phyloP scores from a whole-genome alignment of 306 rosid genomes.

The Vigna mungo region DNA sequence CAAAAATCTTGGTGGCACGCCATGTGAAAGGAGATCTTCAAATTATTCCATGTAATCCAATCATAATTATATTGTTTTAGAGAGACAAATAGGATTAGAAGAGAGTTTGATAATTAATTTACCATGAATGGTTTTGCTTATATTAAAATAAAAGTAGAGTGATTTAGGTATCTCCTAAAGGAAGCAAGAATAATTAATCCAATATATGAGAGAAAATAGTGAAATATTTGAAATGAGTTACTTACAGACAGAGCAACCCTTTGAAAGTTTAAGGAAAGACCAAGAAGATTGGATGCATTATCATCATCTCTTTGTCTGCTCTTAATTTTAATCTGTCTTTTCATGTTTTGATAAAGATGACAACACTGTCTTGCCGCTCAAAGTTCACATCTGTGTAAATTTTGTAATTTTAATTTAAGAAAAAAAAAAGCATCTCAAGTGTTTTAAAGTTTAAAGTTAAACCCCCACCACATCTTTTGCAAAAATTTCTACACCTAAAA shows the following conservation, averaged over 20 bases:
- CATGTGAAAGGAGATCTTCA: constrained; percentile 6
- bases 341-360: background rate
- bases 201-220: too few species aligned
- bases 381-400: background rate
- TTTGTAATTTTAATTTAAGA: background rate
- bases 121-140: too few species aligned
- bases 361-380: background rate
- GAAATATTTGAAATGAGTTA: background rate
- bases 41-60: background rate
- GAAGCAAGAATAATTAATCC: too few species aligned
- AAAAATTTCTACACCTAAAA: background rate
- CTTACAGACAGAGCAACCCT: background rate
- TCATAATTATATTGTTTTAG: background rate
- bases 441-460: constrained; percentile 6
- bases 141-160: too few species aligned
- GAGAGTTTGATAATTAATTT: too few species aligned
- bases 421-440: background rate
- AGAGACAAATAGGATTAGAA: too few species aligned
- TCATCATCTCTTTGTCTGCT: constrained; percentile 5
- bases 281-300: background rate
- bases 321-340: background rate
- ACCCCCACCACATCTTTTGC: background rate
- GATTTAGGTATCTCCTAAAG: too few species aligned
- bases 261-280: background rate
- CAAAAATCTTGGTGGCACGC: background rate